Percentiles rank a stretch among this genome's conserved stretches.
Evolutionary conservation across 257 asterid genomes (phyloP).

Genomic region (Solanum pinnatisectum): DNA sequence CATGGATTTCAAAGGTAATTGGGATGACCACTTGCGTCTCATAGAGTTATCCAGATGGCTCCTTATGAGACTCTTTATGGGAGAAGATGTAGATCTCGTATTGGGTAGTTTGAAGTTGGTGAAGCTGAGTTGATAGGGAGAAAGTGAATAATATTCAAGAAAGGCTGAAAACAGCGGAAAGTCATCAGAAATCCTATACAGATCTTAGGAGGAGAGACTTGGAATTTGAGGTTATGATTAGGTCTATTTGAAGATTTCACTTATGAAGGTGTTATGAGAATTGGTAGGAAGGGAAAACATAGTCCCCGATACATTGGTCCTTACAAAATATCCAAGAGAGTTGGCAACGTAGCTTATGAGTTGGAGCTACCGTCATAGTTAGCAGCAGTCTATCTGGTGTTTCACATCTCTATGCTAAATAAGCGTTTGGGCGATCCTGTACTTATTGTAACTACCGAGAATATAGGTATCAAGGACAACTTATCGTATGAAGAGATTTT

Average conservation of each 20-base stretch:
- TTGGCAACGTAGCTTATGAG: not conserved
- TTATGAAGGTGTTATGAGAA: not conserved
- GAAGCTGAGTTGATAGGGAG: not conserved
- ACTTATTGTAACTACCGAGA: not conserved
- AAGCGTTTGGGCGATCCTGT: not conserved
- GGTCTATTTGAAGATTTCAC: not conserved
- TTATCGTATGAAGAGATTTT: not conserved
- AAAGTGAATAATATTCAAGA: not conserved
- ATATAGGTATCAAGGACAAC: not conserved
- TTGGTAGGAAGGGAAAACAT: not conserved
- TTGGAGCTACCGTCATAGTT: not conserved
- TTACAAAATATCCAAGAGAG: not conserved
- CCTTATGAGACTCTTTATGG: too few species aligned
- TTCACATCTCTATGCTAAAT: not conserved
- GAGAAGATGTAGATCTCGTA: not conserved
- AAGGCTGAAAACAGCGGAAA: not conserved
- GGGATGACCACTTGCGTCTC: not conserved
- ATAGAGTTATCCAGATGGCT: not conserved
- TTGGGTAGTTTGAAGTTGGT: not conserved
- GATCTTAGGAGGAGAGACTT: not conserved
- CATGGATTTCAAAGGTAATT: not conserved
- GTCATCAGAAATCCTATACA: not conserved
- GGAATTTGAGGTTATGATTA: not conserved
- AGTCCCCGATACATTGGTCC: too few species aligned
- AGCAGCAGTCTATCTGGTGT: too few species aligned